Evolutionary conservation across 768 basidiomycete genomes (phyloP).

Genomic region (Mycena amicta): DNA sequence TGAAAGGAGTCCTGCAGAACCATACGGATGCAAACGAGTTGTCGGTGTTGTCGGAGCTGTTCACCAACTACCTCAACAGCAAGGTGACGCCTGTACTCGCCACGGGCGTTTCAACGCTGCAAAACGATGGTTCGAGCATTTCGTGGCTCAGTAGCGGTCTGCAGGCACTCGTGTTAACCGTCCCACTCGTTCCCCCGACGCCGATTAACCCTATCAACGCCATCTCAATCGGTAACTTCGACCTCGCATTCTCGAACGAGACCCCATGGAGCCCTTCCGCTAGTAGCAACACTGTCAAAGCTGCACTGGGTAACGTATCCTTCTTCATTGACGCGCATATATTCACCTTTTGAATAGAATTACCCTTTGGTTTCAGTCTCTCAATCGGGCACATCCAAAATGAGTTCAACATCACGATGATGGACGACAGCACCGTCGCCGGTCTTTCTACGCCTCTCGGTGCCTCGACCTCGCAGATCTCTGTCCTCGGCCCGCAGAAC

Average conservation of each 20-base stretch:
- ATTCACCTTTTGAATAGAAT: conserved; percentile 37
- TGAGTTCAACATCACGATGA: conserved; percentile 58
- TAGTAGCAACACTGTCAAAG: conserved; percentile 60
- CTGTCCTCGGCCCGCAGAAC: conserved; percentile 51
- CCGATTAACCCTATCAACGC: conserved; percentile 64
- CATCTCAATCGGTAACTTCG: conserved; percentile 65
- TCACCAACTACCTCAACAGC: conserved; percentile 73
- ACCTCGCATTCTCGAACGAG: conserved; percentile 54
- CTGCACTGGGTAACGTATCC: conserved; percentile 52
- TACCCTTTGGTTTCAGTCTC: conserved; percentile 73
- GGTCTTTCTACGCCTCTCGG: conserved; percentile 66
- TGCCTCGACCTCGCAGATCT: conserved; percentile 63
- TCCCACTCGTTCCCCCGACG: conserved; percentile 56
- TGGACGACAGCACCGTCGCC: conserved; percentile 52
- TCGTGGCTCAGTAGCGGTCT: conserved; percentile 71
- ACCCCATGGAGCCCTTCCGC: conserved; percentile 61
- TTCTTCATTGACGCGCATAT: neutral
- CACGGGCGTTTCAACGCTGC: conserved; percentile 58
- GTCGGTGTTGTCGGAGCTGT: conserved; percentile 57
- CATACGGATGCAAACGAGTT: conserved; percentile 52
- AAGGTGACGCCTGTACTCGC: conserved; percentile 61
- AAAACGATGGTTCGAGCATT: conserved; percentile 55
- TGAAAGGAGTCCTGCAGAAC: conserved; percentile 57
- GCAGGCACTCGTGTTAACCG: conserved; percentile 54
- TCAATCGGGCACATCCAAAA: conserved; percentile 65